These are phyloP conservation scores for Didymella keratinophila DNA, from an alignment of 2,329 filamentous ascomycete genomes.

Conservation along the genomic window DNA sequence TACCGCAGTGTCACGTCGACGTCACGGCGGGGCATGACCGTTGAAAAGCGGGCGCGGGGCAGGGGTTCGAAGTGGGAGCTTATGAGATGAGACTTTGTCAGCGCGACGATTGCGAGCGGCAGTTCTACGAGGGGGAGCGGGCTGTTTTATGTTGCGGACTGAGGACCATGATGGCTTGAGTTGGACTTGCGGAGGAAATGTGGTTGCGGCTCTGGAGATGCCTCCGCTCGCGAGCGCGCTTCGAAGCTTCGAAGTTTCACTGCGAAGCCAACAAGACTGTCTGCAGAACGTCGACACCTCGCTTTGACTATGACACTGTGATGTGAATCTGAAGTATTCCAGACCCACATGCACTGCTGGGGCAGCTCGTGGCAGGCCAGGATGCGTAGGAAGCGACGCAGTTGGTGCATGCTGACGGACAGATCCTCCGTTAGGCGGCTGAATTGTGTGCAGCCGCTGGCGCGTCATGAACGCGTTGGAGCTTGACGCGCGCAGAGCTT, in stretches of 20 bases:
- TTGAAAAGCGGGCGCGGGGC: conserved; percentile 21
- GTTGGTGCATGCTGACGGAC: not conserved
- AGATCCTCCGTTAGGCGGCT: not conserved
- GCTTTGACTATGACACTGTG: not conserved
- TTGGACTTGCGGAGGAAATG: not conserved
- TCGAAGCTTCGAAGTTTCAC: not conserved
- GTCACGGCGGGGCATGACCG: conserved; percentile 35
- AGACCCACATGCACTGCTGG: conserved; percentile 6
- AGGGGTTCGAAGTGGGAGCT: conserved; percentile 5
- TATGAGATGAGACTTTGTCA: conserved; percentile 20
- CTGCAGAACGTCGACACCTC: not conserved
- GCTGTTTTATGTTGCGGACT: conserved; percentile 20
- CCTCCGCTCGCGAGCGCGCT: not conserved
- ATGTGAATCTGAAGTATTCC: conserved; percentile 3
- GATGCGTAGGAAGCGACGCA: not conserved
- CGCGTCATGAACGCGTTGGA: conserved; percentile 6
- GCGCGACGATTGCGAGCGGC: conserved; percentile 8
- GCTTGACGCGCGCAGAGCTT: not conserved
- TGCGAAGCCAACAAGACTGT: not conserved
- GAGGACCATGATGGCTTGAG: conserved; percentile 33
- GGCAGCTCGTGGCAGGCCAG: conserved; percentile 14
- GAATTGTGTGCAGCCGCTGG: not conserved
- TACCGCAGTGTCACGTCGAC: conserved; percentile 38
- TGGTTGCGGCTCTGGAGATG: not conserved
- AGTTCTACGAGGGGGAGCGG: not conserved